Percentiles rank a stretch among this genome's conserved stretches.
phyloP scores from a whole-genome alignment of 2,329 filamentous ascomycete genomes.

The Scedosporium aurantiacum region DNA sequence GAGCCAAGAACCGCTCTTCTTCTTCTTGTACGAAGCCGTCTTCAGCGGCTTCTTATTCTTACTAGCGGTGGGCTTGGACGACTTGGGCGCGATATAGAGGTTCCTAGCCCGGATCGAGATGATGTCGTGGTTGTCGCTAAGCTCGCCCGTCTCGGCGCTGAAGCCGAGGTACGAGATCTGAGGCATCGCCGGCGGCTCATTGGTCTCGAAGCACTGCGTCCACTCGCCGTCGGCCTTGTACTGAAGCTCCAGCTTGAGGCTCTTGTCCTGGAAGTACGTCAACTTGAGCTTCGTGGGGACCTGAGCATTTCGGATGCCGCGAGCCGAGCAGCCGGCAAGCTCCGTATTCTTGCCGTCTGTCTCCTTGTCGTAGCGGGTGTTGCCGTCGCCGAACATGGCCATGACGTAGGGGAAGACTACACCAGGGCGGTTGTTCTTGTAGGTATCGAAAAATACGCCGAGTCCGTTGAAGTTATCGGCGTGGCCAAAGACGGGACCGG shows the following conservation, averaged over 20 bases:
- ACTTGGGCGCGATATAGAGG: conserved; percentile 57
- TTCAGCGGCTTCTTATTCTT: conserved; percentile 22
- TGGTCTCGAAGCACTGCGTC: conserved; percentile 76
- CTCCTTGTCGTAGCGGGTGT: conserved; percentile 80
- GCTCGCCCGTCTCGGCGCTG: conserved; percentile 85
- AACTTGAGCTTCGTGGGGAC: conserved; percentile 76
- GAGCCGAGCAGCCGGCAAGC: conserved; percentile 86
- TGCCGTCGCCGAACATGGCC: conserved; percentile 93
- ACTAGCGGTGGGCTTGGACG: conserved; percentile 18
- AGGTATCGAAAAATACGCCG: conserved; percentile 93
- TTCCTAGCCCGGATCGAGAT: conserved; percentile 78
- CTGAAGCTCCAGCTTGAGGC: conserved; percentile 78
- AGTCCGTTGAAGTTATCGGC: conserved; percentile 86
- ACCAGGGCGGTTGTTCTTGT: conserved; percentile 97
- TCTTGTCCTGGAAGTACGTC: conserved; percentile 96
- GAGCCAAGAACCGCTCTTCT: conserved; percentile 39
- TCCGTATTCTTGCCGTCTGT: conserved; percentile 92
- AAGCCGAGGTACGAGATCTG: conserved; percentile 65
- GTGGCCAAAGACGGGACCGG: conserved; percentile 79
- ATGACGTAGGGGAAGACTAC: conserved; percentile 96
- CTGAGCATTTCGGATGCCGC: conserved; percentile 71
- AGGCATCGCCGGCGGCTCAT: conserved; percentile 64
- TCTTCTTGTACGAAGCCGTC: conserved; percentile 16
- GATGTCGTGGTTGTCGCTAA: conserved; percentile 97
- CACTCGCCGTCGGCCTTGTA: conserved; percentile 87